Conservation (phyloP, 495 filamentous ascomycete species). For the Arthonia radiata region DNA sequence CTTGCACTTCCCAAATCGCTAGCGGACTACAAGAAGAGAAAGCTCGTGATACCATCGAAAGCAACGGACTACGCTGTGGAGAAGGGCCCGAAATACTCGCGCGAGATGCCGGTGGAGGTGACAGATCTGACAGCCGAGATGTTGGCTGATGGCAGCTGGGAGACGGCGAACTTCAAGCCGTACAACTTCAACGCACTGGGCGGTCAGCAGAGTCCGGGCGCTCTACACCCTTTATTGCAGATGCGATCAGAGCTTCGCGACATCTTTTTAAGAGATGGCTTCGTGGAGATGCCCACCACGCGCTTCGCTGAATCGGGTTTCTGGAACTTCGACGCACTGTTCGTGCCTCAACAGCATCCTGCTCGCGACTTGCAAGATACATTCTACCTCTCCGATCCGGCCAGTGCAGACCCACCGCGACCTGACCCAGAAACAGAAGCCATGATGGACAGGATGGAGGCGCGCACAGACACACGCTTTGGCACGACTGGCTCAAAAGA, state of each 20-base stretch:
- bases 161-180: conserved; percentile 73
- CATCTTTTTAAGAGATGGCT: conserved; percentile 91
- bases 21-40: conserved; percentile 66
- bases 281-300: conserved; percentile 63
- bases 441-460: conserved; percentile 15
- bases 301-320: conserved; percentile 83
- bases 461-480: conserved; percentile 2
- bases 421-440: conserved; percentile 30
- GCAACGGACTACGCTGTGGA: conserved; percentile 57
- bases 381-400: conserved; percentile 87
- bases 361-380: conserved; percentile 93
- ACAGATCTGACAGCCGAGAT: conserved; percentile 90
- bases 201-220: conserved; percentile 50
- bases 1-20: conserved; percentile 46
- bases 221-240: conserved; percentile 85
- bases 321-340: conserved; percentile 97
- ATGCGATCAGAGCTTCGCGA: conserved; percentile 80
- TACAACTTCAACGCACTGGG: conserved; percentile 94
- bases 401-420: conserved; percentile 46
- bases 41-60: conserved; percentile 58
- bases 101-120: conserved; percentile 72
- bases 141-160: conserved; percentile 57
- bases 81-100: conserved; percentile 70
- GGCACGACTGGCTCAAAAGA: conserved; percentile 16
- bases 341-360: conserved; percentile 91